A percentile compares a stretch with the other conserved stretches of the same genome.
Conservation (phyloP, 1,284 basidiomycete genomes). For the Sporisorium graminicola region DNA sequence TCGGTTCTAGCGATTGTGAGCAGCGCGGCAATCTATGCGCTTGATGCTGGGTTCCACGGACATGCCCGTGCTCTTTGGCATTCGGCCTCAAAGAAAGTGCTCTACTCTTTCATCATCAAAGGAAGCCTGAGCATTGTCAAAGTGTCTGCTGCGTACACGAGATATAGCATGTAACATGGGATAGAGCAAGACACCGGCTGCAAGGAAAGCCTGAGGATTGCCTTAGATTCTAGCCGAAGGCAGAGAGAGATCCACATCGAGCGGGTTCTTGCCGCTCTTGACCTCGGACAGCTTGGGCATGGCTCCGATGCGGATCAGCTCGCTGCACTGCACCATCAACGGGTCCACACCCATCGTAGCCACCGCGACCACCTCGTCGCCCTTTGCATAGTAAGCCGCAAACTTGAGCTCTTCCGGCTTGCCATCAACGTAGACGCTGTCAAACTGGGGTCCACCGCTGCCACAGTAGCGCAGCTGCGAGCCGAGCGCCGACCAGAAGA, state of each 20-base stretch:
- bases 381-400: conserved; percentile 82
- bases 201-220: neutral
- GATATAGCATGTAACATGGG: too few species aligned
- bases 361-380: conserved; percentile 82
- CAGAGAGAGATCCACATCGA: conserved; percentile 34
- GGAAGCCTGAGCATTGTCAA: neutral
- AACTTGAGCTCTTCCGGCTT: conserved; percentile 77
- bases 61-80: neutral
- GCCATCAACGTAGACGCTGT: conserved; percentile 83
- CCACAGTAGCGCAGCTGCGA: conserved; percentile 86
- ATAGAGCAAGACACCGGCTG: neutral
- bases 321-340: conserved; percentile 82
- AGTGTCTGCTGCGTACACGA: too few species aligned
- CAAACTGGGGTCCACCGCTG: conserved; percentile 75
- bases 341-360: conserved; percentile 88
- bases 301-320: conserved; percentile 81
- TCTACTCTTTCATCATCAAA: neutral
- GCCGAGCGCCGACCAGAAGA: conserved; percentile 85
- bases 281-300: conserved; percentile 86
- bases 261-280: conserved; percentile 72
- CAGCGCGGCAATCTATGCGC: conserved; percentile 1
- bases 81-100: neutral
- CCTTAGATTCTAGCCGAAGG: conserved; percentile 38
- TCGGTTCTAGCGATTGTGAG: neutral
- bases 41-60: neutral